Evolutionary conservation across 2,329 filamentous ascomycete species (phyloP).

Genomic region (Lojkania enalia): DNA sequence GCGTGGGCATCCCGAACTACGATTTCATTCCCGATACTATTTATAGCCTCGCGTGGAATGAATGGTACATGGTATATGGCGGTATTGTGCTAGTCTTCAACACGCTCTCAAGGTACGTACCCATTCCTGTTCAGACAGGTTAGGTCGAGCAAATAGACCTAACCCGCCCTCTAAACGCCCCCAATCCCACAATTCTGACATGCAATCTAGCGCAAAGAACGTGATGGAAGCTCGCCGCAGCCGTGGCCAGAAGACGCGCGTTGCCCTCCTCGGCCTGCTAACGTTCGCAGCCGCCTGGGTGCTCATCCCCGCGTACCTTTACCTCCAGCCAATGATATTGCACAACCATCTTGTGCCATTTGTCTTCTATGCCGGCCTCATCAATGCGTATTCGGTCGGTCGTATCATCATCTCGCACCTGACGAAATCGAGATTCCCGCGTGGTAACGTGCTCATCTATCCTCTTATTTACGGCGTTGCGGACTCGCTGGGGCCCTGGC

Average conservation of each 20-base stretch:
- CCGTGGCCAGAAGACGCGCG: constrained; percentile 70
- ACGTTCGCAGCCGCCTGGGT: constrained; percentile 81
- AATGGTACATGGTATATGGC: constrained; percentile 92
- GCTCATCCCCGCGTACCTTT: constrained; percentile 76
- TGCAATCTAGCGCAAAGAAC: constrained; percentile 66
- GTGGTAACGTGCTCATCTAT: constrained; percentile 80
- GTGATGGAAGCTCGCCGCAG: constrained; percentile 80
- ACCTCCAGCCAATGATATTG: constrained; percentile 82
- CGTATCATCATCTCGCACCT: constrained; percentile 96
- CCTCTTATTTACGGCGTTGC: constrained; percentile 78
- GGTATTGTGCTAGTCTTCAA: constrained; percentile 80
- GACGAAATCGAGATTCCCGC: constrained; percentile 84
- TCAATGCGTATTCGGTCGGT: constrained; percentile 94
- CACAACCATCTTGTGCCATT: constrained; percentile 86
- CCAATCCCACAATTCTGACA: background rate
- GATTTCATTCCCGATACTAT: constrained; percentile 68
- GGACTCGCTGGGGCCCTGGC: constrained; percentile 76
- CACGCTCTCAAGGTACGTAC: constrained; percentile 66
- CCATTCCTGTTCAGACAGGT: no score
- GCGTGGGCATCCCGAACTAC: constrained; percentile 67
- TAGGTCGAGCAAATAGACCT: no score
- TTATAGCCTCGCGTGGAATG: constrained; percentile 82
- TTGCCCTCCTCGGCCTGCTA: constrained; percentile 78
- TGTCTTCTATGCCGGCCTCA: constrained; percentile 80
- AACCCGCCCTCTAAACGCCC: background rate